Evolutionary conservation across 2,329 filamentous ascomycete species (phyloP).

Genomic region (Trichocomaceae sp.): DNA sequence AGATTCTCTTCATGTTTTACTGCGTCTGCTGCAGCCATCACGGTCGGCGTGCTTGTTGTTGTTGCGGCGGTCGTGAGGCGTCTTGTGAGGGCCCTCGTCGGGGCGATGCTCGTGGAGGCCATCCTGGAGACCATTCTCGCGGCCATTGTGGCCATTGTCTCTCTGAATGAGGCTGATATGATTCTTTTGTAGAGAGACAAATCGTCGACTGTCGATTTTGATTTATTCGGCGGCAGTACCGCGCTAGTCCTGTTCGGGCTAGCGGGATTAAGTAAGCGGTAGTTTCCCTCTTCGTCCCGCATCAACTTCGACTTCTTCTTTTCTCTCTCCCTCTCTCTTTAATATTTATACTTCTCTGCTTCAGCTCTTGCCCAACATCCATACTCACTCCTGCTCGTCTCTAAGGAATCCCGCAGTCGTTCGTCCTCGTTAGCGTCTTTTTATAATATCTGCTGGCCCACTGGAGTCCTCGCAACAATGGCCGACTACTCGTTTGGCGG

Average conservation of each 20-base stretch:
- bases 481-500: conserved; percentile 67
- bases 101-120: not conserved
- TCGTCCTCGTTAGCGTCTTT: too few relatives aligned
- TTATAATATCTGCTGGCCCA: not conserved
- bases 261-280: not conserved
- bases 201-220: not conserved
- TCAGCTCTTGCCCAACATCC: too few relatives aligned
- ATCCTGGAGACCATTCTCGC: conserved; percentile 1
- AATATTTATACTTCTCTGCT: too few relatives aligned
- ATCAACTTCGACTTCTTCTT: too few relatives aligned
- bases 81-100: not conserved
- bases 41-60: not conserved
- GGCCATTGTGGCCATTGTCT: conserved; percentile 1
- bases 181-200: not conserved
- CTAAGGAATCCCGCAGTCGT: too few relatives aligned
- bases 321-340: not conserved
- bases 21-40: not conserved
- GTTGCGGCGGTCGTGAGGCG: not conserved
- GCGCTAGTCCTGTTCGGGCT: not conserved
- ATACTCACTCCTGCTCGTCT: too few relatives aligned
- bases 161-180: not conserved
- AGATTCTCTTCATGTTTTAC: not conserved
- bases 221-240: not conserved
- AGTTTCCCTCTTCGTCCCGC: not conserved
- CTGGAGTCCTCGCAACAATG: conserved; percentile 43